Base-by-base conservation (phyloP, 768 basidiomycete genomes). In the Mrakia frigida region DNA sequence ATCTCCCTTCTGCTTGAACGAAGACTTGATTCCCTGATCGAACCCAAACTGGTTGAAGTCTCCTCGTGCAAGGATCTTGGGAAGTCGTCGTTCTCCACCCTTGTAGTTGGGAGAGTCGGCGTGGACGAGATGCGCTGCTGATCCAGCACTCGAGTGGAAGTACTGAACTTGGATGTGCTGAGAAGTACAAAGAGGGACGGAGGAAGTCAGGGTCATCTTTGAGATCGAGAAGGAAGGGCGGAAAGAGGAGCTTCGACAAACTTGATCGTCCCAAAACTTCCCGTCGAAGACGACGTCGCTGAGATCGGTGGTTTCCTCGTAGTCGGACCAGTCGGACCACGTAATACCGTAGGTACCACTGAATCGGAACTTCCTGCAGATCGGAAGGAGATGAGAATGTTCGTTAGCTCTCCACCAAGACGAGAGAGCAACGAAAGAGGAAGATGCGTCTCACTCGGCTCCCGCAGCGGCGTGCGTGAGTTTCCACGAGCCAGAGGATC, bases 1-100 rank as follows among this genome's bases (percentile, higher is more conserved):
- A 7, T 84, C 82, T 25, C 37, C 37, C 67, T 86, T 87, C 31
- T 39, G 25, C 75, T 83, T 85, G 91, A 96, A 93, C 78, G 87
- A 80, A 56, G 91, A 87, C 0, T 88, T 79, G 65, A 93, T 87
- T 80, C 94, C 94, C 76, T 89, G 86, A 84, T 97, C 94, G 82
- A 89, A 94, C 71, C 94, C 94, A 92, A 93, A 97, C 41, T 87
- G 84, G 81, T 97, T 97, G 87, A 92, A 97, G 0, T 90, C 89
- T 68, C 94, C 94, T 80, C 94, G 90, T 59, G 89, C 91, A 70
- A 97, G 85, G 79, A 96, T 86, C 80, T 94, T 94, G 39, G 94
- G 94, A 37, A 92, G 90, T 41, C 93, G 90, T 80, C 94, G 90
- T 71, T 85, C 83, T 60, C 84, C 82, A 4, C 86, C 87, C 13